Conservation (phyloP, 176 grass and related monocot species). For the Musa schizocarpa region DNA sequence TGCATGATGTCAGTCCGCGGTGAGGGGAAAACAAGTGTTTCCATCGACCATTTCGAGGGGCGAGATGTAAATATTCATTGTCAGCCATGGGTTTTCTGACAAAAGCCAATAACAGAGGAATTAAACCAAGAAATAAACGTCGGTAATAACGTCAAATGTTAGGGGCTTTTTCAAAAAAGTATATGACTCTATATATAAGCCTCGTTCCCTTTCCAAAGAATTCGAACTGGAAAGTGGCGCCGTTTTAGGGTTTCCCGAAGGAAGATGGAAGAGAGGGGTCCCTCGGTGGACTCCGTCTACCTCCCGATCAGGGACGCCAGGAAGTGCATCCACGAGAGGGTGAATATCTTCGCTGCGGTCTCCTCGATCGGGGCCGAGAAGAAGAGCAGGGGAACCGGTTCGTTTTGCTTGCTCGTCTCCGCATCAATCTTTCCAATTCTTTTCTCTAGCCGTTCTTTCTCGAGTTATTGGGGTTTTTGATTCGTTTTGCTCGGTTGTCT, state of each 20-base stretch:
- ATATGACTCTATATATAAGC: too few species aligned
- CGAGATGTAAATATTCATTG: too few species aligned
- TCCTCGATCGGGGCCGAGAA: constrained; percentile 28
- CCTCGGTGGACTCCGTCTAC: constrained; percentile 23
- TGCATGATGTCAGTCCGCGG: too few species aligned
- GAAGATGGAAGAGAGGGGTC: neutral
- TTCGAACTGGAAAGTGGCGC: too few species aligned
- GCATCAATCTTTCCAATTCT: neutral
- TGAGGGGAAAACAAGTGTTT: too few species aligned
- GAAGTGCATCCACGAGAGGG: constrained; percentile 22
- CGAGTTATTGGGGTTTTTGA: neutral
- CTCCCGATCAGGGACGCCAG: constrained; percentile 33
- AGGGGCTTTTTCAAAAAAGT: too few species aligned
- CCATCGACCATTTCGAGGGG: too few species aligned
- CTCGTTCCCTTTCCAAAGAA: too few species aligned
- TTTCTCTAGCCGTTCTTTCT: constrained; percentile 1
- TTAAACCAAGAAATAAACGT: too few species aligned
- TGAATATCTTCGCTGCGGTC: constrained; percentile 33
- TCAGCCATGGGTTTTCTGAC: too few species aligned
- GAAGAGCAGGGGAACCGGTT: constrained; percentile 44
- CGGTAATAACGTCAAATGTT: too few species aligned
- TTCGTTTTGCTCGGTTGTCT: neutral
- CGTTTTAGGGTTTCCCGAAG: neutral
- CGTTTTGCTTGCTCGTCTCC: neutral
- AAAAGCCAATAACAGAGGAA: too few species aligned